Percentiles rank a stretch among this genome's conserved stretches.
These are phyloP conservation scores for Sesbania bispinosa DNA, from an alignment of 306 rosid genomes.

Conservation along the genomic window DNA sequence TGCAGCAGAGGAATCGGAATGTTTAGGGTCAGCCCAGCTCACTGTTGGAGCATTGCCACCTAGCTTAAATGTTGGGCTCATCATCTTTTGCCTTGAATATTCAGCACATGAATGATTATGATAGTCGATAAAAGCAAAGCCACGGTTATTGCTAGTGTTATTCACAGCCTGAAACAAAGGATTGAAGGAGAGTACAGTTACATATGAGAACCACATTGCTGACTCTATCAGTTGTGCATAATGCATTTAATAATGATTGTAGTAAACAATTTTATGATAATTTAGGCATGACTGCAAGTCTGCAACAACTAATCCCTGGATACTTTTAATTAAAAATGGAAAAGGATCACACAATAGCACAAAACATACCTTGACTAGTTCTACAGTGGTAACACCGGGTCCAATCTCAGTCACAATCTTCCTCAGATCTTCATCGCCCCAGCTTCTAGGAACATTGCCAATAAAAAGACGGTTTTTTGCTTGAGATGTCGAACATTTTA, in stretches of 20 bases:
- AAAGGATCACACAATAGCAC: conserved; percentile 5
- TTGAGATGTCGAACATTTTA: conserved; percentile 89
- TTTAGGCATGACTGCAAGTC: not conserved
- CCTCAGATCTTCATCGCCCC: conserved; percentile 83
- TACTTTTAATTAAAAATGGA: not conserved
- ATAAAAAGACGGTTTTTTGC: conserved; percentile 95
- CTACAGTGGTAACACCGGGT: conserved; percentile 85
- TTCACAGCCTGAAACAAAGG: conserved; percentile 71
- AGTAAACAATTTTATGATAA: not conserved
- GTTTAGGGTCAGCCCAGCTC: conserved; percentile 99
- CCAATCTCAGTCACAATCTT: conserved; percentile 71
- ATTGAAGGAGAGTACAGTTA: conserved; percentile 17
- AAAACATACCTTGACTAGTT: conserved; percentile 76
- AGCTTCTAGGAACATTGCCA: conserved; percentile 91
- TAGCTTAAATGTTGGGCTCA: conserved; percentile 78
- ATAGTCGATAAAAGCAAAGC: conserved; percentile 93
- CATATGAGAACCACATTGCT: conserved; percentile 6
- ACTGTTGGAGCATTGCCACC: conserved; percentile 90
- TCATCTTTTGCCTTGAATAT: conserved; percentile 84
- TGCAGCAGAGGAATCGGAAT: conserved; percentile 86
- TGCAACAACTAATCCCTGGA: not conserved
- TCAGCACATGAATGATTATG: conserved; percentile 95
- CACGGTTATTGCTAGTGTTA: conserved; percentile 76
- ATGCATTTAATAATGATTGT: conserved; percentile 4
- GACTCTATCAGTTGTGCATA: not conserved